These are phyloP conservation scores for Mixia osmundae DNA, from an alignment of 1,284 basidiomycete genomes.

Conservation along the genomic window DNA sequence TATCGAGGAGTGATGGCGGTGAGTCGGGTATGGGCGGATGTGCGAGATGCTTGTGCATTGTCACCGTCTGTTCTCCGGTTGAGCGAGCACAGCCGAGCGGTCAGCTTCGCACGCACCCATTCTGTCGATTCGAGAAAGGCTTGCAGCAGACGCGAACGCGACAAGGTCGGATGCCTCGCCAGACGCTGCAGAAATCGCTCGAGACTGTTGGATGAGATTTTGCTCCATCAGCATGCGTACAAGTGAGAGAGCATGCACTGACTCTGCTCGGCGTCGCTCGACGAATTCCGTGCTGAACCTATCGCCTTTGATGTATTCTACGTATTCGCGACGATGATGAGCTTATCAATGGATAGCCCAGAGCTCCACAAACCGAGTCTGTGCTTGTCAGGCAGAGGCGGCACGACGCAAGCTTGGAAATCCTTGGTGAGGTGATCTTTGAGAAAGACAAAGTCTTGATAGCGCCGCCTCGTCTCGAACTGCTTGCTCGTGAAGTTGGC, in stretches of 20 bases:
- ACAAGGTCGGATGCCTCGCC: slow-evolving; percentile 78
- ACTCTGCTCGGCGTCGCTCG: slow-evolving; percentile 75
- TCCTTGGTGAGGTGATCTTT: slow-evolving; percentile 66
- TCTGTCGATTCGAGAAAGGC: slow-evolving; percentile 89
- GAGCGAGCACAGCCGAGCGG: not conserved
- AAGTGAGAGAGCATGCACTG: slow-evolving; percentile 20
- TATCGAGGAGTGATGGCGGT: slow-evolving; percentile 79
- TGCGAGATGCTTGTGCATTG: slow-evolving; percentile 31
- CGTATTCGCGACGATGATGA: not conserved
- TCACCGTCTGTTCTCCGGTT: not conserved
- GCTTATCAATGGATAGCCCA: not conserved
- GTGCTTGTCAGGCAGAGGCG: slow-evolving; percentile 89
- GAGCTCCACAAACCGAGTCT: slow-evolving; percentile 43
- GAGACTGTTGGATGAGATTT: slow-evolving; percentile 32
- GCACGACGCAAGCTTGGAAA: slow-evolving; percentile 90
- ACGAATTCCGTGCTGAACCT: slow-evolving; percentile 92
- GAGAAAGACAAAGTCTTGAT: slow-evolving; percentile 92
- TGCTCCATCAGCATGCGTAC: not conserved
- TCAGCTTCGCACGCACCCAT: slow-evolving; percentile 45
- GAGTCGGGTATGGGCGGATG: slow-evolving; percentile 83
- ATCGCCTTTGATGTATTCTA: slow-evolving; percentile 93
- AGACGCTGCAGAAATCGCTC: slow-evolving; percentile 80
- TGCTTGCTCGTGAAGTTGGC: slow-evolving; percentile 49
- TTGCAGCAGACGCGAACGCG: slow-evolving; percentile 62
- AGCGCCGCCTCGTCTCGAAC: slow-evolving; percentile 58